These are phyloP conservation scores for Aspergillus jensenii DNA, from an alignment of 2,329 filamentous ascomycete genomes.

Conservation along the genomic window DNA sequence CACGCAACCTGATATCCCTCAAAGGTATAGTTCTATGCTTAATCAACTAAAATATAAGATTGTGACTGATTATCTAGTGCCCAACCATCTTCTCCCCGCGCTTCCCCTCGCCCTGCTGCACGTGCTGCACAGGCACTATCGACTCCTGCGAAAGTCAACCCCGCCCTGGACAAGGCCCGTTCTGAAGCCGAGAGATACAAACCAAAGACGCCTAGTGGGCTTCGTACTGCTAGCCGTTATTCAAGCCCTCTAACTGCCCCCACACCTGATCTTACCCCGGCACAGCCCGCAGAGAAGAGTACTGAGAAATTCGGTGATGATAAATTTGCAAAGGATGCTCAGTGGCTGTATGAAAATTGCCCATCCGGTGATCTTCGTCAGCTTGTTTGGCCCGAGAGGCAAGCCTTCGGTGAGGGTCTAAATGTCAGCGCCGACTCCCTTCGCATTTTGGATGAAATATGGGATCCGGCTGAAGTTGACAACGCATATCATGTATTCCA, in stretches of 20 bases:
- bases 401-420: conserved; percentile 18
- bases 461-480: conserved; percentile 19
- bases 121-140: conserved; percentile 15
- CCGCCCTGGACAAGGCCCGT: conserved; percentile 37
- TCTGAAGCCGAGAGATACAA: conserved; percentile 43
- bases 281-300: background rate
- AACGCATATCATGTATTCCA: conserved; percentile 14
- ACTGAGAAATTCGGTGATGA: conserved; percentile 23
- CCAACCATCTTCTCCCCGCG: conserved; percentile 14
- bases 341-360: conserved; percentile 27
- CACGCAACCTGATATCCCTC: conserved; percentile 4
- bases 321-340: conserved; percentile 24
- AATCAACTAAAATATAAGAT: background rate
- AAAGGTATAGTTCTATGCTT: conserved; percentile 14
- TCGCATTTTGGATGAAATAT: conserved; percentile 16
- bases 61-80: conserved; percentile 9
- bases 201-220: conserved; percentile 43
- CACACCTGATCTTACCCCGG: conserved; percentile 15
- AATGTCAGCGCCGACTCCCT: conserved; percentile 13
- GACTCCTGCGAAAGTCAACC: conserved; percentile 24
- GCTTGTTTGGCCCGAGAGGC: conserved; percentile 22
- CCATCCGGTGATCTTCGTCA: conserved; percentile 24
- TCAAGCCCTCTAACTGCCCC: conserved; percentile 21
- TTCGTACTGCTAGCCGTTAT: conserved; percentile 37
- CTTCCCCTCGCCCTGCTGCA: conserved; percentile 14